These are phyloP conservation scores for Stemphylium lycopersici DNA, from an alignment of 2,329 filamentous ascomycete species.

Conservation along the genomic window DNA sequence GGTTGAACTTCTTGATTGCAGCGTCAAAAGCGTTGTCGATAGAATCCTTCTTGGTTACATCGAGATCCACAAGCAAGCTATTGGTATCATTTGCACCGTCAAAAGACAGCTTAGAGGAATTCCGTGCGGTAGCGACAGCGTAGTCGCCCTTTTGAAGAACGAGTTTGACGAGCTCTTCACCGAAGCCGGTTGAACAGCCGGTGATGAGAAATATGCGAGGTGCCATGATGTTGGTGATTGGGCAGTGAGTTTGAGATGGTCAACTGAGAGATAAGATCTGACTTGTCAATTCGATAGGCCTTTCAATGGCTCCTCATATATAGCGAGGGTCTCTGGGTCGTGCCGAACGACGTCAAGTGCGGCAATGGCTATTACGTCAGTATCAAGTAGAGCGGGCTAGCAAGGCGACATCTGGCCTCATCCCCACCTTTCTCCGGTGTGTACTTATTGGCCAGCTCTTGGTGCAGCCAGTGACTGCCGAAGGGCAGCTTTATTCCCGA, in stretches of 20 bases:
- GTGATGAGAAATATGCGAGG: conserved; percentile 57
- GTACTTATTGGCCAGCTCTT: neutral
- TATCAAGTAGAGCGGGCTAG: neutral
- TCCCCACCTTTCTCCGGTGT: neutral
- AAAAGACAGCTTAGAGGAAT: conserved; percentile 51
- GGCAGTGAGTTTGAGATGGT: neutral
- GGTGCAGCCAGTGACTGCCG: neutral
- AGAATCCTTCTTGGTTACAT: conserved; percentile 57
- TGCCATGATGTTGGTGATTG: conserved; percentile 37
- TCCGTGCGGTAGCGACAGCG: conserved; percentile 55
- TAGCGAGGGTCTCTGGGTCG: neutral
- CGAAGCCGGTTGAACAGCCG: conserved; percentile 56
- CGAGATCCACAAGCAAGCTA: conserved; percentile 58
- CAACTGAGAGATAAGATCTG: no score
- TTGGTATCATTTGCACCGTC: conserved; percentile 54
- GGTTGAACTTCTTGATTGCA: conserved; percentile 57
- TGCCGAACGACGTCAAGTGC: neutral
- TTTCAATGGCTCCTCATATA: neutral
- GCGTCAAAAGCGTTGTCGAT: conserved; percentile 55
- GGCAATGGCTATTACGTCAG: neutral
- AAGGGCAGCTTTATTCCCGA: neutral
- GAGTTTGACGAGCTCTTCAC: conserved; percentile 52
- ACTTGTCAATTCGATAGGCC: neutral
- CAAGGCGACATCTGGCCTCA: neutral
- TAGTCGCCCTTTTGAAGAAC: conserved; percentile 52